phyloP scores from a whole-genome alignment of 352 stramenopile genomes.

The Globisporangium splendens region DNA sequence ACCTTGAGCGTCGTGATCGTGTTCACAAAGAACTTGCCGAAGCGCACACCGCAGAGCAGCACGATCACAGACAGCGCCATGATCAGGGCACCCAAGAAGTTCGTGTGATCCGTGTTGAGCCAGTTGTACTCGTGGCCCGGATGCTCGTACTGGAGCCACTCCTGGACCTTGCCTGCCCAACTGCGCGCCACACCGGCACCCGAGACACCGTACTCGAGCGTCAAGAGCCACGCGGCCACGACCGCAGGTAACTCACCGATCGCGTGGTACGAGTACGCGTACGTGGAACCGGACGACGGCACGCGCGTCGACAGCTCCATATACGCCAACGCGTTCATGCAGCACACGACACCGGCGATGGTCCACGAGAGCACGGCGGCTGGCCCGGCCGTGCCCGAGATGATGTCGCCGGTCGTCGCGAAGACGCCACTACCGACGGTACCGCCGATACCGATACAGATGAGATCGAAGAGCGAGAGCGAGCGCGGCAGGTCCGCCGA shows the following conservation, averaged over 20 bases:
- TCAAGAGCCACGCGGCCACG: constrained; percentile 82
- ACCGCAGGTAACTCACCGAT: constrained; percentile 92
- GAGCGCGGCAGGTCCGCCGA: constrained; percentile 58
- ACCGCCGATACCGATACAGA: constrained; percentile 90
- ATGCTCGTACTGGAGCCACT: constrained; percentile 52
- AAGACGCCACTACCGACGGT: constrained; percentile 92
- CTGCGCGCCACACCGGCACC: constrained; percentile 88
- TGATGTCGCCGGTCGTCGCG: constrained; percentile 72
- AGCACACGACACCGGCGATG: constrained; percentile 78
- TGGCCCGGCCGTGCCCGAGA: constrained; percentile 74
- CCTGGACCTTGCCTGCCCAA: constrained; percentile 90
- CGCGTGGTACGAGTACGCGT: constrained; percentile 91
- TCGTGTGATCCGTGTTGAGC: constrained; percentile 60
- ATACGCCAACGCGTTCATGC: constrained; percentile 84
- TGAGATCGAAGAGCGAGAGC: constrained; percentile 86
- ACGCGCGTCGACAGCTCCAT: constrained; percentile 88
- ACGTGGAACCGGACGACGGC: constrained; percentile 87
- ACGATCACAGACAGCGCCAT: constrained; percentile 70
- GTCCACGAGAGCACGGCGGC: constrained; percentile 79
- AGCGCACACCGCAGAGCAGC: constrained; percentile 78
- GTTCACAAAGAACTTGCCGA: constrained; percentile 90
- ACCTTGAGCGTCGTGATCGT: constrained; percentile 82
- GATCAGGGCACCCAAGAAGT: constrained; percentile 59
- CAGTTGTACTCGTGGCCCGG: constrained; percentile 37
- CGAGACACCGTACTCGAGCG: constrained; percentile 92